A percentile compares a stretch with the other conserved stretches of the same genome.
phyloP scores from a whole-genome alignment of 2,329 filamentous ascomycete genomes.

The Diaporthe capsici region DNA sequence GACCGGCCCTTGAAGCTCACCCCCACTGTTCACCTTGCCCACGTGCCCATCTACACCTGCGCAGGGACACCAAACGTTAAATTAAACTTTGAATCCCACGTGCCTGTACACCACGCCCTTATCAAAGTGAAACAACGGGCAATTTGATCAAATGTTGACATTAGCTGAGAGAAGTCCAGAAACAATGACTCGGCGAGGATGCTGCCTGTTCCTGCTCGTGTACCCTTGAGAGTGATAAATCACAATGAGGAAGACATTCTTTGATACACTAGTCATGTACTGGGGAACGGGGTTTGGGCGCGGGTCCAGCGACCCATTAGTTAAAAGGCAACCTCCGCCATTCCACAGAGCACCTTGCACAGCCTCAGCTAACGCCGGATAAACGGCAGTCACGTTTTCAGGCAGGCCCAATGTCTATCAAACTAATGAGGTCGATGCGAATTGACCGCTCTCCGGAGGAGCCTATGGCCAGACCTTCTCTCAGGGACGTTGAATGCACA shows the following conservation, averaged over 20 bases:
- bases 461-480: not conserved
- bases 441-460: not conserved
- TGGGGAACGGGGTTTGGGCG: not conserved
- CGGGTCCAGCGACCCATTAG: not conserved
- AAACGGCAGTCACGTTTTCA: not conserved
- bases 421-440: not conserved
- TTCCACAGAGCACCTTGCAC: not conserved
- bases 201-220: not conserved
- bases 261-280: constrained; percentile 9
- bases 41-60: not conserved
- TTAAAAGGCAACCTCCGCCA: not conserved
- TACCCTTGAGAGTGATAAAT: not conserved
- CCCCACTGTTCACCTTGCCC: constrained; percentile 2
- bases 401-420: not conserved
- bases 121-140: not conserved
- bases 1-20: not conserved
- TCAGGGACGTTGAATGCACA: not conserved
- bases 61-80: not conserved
- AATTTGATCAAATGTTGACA: not conserved
- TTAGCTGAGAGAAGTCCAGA: not conserved
- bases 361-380: not conserved
- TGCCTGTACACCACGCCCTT: not conserved
- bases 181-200: not conserved
- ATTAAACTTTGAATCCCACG: not conserved
- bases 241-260: not conserved